phyloP scores from a whole-genome alignment of 139 green algal species.

The Klebsormidium nitens region DNA sequence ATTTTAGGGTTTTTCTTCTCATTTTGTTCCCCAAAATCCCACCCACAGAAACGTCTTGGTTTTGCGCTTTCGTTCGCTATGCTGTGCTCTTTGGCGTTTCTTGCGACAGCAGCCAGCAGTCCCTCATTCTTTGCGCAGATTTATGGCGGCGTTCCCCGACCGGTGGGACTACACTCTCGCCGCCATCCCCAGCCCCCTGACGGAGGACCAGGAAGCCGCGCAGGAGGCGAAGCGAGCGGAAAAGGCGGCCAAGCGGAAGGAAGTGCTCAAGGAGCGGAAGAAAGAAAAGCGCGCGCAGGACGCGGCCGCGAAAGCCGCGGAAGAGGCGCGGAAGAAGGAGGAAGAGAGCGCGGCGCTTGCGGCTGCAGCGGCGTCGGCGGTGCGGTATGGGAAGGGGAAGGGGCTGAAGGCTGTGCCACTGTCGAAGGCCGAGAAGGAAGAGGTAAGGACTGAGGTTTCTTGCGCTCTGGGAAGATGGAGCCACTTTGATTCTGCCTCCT shows the following conservation, averaged over 20 bases:
- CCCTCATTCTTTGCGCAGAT: no score
- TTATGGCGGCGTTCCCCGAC: conserved; percentile 46
- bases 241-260: conserved; percentile 23
- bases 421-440: no score
- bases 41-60: no score
- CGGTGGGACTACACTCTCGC: conserved; percentile 58
- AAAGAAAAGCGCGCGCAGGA: conserved; percentile 8
- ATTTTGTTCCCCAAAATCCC: no score
- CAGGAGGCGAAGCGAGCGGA: conserved; percentile 32
- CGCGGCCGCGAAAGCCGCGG: neutral
- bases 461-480: neutral
- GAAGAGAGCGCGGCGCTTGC: no score
- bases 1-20: no score
- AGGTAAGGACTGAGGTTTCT: neutral
- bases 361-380: conserved; percentile 6
- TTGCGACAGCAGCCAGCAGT: no score
- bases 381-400: neutral
- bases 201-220: conserved; percentile 45
- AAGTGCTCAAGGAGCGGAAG: conserved; percentile 23
- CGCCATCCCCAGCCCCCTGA: conserved; percentile 61
- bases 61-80: no score
- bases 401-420: no score
- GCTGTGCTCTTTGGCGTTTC: no score
- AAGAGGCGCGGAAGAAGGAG: neutral
- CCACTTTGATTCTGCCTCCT: no score